Conservation (phyloP, 2,329 filamentous ascomycete genomes). For the Calonectria henricotiae region DNA sequence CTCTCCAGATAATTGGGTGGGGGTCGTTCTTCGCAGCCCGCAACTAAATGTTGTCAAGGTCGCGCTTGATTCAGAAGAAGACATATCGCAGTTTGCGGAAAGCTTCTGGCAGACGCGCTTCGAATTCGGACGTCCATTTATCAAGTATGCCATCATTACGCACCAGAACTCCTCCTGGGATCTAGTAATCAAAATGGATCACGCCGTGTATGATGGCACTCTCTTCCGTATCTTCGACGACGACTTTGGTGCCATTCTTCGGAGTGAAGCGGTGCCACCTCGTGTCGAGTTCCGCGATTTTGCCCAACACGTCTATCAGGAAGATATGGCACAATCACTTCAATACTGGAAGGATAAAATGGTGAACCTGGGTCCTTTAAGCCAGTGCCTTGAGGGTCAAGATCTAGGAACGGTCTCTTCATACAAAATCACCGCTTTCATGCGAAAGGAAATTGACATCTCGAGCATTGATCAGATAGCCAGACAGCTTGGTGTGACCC, state of each 20-base stretch:
- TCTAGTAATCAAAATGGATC: constrained; percentile 55
- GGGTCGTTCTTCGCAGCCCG: constrained; percentile 45
- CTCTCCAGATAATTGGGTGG: constrained; percentile 42
- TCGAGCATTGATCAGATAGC: constrained; percentile 45
- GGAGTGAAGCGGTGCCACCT: constrained; percentile 36
- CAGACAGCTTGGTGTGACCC: constrained; percentile 50
- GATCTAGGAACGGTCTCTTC: neutral
- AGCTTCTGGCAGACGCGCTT: constrained; percentile 52
- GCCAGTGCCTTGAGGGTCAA: neutral
- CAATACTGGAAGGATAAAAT: constrained; percentile 4
- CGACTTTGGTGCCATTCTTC: constrained; percentile 1
- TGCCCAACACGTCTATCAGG: constrained; percentile 43
- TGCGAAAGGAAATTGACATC: neutral
- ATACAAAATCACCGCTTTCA: constrained; percentile 22
- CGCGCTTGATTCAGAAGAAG: constrained; percentile 43
- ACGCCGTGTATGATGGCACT: constrained; percentile 56
- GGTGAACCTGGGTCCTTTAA: neutral
- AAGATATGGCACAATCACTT: constrained; percentile 15
- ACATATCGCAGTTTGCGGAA: constrained; percentile 47
- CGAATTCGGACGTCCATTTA: constrained; percentile 55
- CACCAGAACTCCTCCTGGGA: constrained; percentile 46
- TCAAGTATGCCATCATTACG: constrained; percentile 55
- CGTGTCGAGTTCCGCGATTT: constrained; percentile 56
- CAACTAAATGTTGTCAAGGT: constrained; percentile 37
- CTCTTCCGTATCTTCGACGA: constrained; percentile 57